These are phyloP conservation scores for Phylloporus sp. DNA, from an alignment of 768 basidiomycete species.

Conservation along the genomic window DNA sequence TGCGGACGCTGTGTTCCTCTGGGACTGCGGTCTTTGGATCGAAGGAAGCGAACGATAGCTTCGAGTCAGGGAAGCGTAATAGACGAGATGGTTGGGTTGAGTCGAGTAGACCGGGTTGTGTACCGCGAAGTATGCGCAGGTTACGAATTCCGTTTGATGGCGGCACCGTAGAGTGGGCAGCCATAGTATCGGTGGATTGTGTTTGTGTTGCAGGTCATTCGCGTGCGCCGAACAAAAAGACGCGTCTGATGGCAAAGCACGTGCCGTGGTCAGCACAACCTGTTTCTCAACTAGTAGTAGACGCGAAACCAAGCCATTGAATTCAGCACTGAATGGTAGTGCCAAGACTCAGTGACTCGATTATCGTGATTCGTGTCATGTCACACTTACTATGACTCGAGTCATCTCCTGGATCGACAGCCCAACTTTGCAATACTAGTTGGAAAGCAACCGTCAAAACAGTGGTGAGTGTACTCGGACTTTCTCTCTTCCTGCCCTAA, in stretches of 20 bases:
- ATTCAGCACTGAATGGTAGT: no score
- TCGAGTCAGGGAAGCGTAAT: constrained; percentile 54
- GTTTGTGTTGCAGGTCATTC: neutral
- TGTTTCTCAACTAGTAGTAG: no score
- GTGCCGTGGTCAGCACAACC: no score
- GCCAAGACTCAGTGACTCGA: no score
- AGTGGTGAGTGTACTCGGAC: constrained; percentile 1
- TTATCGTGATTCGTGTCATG: constrained; percentile 4
- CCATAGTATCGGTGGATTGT: constrained; percentile 7
- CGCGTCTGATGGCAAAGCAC: constrained; percentile 18
- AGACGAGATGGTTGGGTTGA: constrained; percentile 55
- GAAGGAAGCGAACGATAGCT: constrained; percentile 68
- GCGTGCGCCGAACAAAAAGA: neutral
- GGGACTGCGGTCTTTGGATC: constrained; percentile 61
- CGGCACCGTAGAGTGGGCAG: neutral
- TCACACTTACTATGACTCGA: constrained; percentile 7
- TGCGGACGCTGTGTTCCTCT: constrained; percentile 33
- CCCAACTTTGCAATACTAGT: neutral
- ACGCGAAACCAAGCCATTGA: no score
- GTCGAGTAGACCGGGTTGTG: constrained; percentile 63
- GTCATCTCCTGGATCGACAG: neutral
- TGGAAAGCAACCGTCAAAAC: neutral
- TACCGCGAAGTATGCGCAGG: constrained; percentile 33
- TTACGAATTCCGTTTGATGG: constrained; percentile 1
- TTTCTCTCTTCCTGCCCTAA: neutral